Evolutionary conservation across 257 asterid species (phyloP), one percentile per base, ranked within the genome.

Genomic region (Penstemon eatonii): DNA sequence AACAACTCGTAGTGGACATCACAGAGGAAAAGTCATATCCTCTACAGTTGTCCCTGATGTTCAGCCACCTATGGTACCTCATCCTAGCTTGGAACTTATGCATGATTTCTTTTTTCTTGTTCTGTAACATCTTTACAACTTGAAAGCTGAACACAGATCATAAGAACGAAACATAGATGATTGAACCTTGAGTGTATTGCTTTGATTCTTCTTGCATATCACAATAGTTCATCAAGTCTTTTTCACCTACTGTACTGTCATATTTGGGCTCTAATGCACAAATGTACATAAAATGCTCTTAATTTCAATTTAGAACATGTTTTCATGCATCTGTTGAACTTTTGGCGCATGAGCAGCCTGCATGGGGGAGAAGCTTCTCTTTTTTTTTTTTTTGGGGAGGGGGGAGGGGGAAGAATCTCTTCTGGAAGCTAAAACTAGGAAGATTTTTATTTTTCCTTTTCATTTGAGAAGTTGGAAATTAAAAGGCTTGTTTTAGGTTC

Each of bases 21-120:
- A 92, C 66, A 88, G 91, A 72, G 98, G 98, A 76, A 93, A 85
- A 84, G 97, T 88, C 60, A 69, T 90, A 58, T 86, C 95, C 67
- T 81, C 97, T 60, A 69, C 75, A 15, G 78, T 86, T 66, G 87
- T 93, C 56, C 89, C 90, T 43, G 89, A 93, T 81, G 96, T 93
- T 80, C 98, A 93, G 78, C 97, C 98, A 19, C 95, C 98, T 42
- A 85, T 93, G 95, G 98, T 93, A 90, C 60, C 46, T 56, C 8
- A 39, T 57, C 9, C 13, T 45, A 57, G 6, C 68, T 56, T 1
- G 33, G 33, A 25, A 25, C 33, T 25, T 25, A 1, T 3, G 25
- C 44, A 63, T 36, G 37, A 60, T 13, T 13, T 37, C 37, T 51
- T 42, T 49, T 49, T 49, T 19, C 18, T 63, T 59, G 11, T 10